Evolutionary conservation across 176 grass and related monocot genomes (phyloP), one percentile per base, ranked within the genome.

Genomic region (Carex littledalei): DNA sequence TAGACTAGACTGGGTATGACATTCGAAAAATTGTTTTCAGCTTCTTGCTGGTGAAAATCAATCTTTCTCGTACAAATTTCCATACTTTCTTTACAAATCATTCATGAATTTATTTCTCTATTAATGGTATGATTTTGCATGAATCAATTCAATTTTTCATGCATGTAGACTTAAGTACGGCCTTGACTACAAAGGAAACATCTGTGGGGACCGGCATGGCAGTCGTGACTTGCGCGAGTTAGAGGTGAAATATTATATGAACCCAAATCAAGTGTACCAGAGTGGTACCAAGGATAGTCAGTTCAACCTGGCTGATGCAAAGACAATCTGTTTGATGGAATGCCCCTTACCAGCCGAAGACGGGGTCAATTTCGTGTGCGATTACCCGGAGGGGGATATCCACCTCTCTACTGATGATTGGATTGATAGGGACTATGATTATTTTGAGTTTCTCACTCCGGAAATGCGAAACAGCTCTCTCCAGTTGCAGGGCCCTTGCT

Each of bases 401-500:
- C 84, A 66, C 49, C 86, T 99, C 69, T 89, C 96, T 1, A 66
- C 95, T 7, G 96, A 99, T 85, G 96, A 95, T 17, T 99, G 96
- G 96, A 99, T 99, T 85, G 86, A 99, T 71, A 93, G 91, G 85
- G 93, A 99, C 61, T 99, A 99, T 47, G 91, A 99, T 75, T 99
- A 99, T 87, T 99, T 94, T 69, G 96, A 99, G 62, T 92, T 88
- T 60, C 96, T 99, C 71, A 86, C 96, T 55, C 84, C 93, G 56
- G 96, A 99, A 29, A 99, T 99, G 96, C 88, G 84, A 31, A 99
- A 99, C 85, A 95, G 88, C 41, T 95, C 93, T 78, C 87, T 99
- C 86, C 93, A 95, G 63, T 87, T 99, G 66, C 96, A 99, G 87
- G 96, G 96, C 4, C 96, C 96, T 15, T 99, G 96, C 76, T 99